Evolutionary conservation across 495 filamentous ascomycete species (phyloP).

Genomic region (Paragyromitra xinjiangensis): DNA sequence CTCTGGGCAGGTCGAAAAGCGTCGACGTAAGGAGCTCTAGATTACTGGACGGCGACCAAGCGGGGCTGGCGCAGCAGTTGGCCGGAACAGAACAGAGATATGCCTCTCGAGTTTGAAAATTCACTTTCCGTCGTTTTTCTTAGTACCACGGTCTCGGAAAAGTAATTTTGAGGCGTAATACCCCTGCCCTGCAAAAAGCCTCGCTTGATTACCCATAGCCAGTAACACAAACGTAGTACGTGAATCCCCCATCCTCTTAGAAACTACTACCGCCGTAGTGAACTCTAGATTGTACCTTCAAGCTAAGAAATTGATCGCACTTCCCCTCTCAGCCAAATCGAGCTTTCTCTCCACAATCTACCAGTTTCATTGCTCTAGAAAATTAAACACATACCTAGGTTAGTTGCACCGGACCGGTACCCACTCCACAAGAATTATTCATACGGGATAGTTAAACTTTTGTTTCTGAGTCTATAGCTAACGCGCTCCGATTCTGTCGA

Average conservation of each 20-base stretch:
- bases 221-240: background rate
- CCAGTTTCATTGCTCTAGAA: background rate
- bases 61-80: background rate
- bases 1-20: constrained; percentile 4
- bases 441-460: background rate
- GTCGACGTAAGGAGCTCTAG: constrained; percentile 39
- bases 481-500: background rate
- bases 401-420: background rate
- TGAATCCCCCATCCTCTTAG: background rate
- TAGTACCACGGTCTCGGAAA: constrained; percentile 5
- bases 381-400: background rate
- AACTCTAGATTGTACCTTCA: background rate
- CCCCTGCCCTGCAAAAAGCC: constrained; percentile 2
- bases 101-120: constrained; percentile 10
- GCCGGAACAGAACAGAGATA: constrained; percentile 5
- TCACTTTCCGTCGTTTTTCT: constrained; percentile 14
- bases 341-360: background rate
- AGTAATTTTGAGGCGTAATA: constrained; percentile 4
- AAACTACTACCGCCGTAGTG: background rate
- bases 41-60: constrained; percentile 27
- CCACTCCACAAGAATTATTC: background rate
- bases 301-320: background rate
- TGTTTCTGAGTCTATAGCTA: background rate
- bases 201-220: background rate
- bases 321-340: background rate